Conservation (phyloP, 352 stramenopile species). For the Phytophthora palmivora region DNA sequence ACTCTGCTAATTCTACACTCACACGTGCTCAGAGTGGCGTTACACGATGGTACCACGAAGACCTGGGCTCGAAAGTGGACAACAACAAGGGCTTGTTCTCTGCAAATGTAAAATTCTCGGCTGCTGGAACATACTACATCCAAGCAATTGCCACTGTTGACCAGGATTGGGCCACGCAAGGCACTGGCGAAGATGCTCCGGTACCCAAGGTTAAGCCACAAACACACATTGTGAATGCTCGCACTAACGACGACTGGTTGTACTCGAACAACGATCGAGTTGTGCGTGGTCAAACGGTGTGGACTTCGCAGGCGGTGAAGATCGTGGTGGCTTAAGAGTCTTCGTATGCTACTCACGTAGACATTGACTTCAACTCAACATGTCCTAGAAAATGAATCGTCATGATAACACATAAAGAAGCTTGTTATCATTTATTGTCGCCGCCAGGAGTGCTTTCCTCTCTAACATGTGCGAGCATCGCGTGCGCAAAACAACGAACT, state of each 20-base stretch:
- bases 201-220: conserved; percentile 64
- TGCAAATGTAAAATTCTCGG: conserved; percentile 43
- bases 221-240: conserved; percentile 77
- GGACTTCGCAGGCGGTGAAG: conserved; percentile 46
- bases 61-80: conserved; percentile 40
- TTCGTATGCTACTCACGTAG: background rate
- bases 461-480: conserved; percentile 19
- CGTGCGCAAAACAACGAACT: background rate
- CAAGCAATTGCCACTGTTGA: conserved; percentile 68
- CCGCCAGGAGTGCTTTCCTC: conserved; percentile 18
- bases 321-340: conserved; percentile 31
- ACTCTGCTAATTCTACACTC: conserved; percentile 34
- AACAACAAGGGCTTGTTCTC: conserved; percentile 75
- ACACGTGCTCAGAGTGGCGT: conserved; percentile 51
- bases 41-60: conserved; percentile 70
- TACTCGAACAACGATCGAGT: conserved; percentile 61
- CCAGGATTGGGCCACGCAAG: conserved; percentile 68
- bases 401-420: conserved; percentile 9
- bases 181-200: conserved; percentile 36
- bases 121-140: conserved; percentile 60
- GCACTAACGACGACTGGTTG: conserved; percentile 63
- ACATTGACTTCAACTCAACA: too few species aligned
- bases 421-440: conserved; percentile 16
- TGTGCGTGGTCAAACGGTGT: conserved; percentile 61
- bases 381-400: too few species aligned